Conservation (phyloP, 2,329 filamentous ascomycete genomes). For the Ophiostoma angusticollis region DNA sequence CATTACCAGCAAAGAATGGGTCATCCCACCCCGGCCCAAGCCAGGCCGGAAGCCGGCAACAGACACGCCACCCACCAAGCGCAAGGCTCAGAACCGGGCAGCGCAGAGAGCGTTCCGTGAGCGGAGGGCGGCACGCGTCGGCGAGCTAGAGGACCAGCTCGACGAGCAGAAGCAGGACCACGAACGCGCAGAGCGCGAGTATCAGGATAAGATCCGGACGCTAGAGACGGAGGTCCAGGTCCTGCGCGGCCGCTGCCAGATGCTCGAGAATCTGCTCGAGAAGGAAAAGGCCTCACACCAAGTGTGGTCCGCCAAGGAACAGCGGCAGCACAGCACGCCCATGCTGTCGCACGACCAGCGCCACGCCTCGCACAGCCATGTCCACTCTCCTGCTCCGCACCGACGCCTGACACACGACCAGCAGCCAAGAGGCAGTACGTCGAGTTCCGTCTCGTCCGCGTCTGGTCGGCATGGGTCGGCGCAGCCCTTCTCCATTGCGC, state of each 20-base stretch:
- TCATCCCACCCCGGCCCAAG: slow-evolving; percentile 72
- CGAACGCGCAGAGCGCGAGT: slow-evolving; percentile 43
- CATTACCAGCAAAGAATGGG: slow-evolving; percentile 75
- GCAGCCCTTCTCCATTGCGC: slow-evolving; percentile 41
- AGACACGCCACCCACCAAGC: slow-evolving; percentile 82
- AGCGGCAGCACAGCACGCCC: slow-evolving; percentile 7
- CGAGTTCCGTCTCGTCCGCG: slow-evolving; percentile 19
- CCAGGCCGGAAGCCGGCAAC: slow-evolving; percentile 89
- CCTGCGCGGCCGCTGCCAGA: slow-evolving; percentile 47
- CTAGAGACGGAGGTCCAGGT: slow-evolving; percentile 56
- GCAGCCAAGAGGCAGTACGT: slow-evolving; percentile 13
- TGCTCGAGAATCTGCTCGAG: slow-evolving; percentile 51
- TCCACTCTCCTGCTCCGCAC: slow-evolving; percentile 9
- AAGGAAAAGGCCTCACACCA: slow-evolving; percentile 28
- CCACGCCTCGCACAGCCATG: slow-evolving; percentile 7
- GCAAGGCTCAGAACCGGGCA: slow-evolving; percentile 87
- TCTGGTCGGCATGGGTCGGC: slow-evolving; percentile 19
- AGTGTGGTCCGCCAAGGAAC: slow-evolving; percentile 9
- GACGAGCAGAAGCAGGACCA: slow-evolving; percentile 46
- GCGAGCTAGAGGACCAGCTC: slow-evolving; percentile 57
- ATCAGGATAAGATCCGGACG: slow-evolving; percentile 42
- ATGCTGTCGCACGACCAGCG: slow-evolving; percentile 6
- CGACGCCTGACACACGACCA: slow-evolving; percentile 10
- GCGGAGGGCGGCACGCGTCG: slow-evolving; percentile 70
- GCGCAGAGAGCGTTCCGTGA: slow-evolving; percentile 87